These are phyloP conservation scores for Ophiocordyceps camponoti-rufipedis DNA, from an alignment of 2,329 filamentous ascomycete species.

Conservation along the genomic window DNA sequence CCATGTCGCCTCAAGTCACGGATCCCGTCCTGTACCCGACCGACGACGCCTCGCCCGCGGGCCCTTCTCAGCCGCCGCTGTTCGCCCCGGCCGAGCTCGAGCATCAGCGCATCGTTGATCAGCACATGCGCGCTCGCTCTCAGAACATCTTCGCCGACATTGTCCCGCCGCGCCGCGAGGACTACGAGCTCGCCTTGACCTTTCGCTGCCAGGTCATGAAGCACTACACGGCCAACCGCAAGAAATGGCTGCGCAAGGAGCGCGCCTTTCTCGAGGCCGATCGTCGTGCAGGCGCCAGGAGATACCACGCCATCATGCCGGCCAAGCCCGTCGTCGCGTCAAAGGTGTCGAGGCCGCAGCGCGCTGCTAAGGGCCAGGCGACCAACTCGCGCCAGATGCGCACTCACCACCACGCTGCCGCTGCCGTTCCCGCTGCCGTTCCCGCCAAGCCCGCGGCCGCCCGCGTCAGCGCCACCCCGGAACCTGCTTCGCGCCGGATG, in stretches of 20 bases:
- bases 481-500: constrained; percentile 26
- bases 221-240: constrained; percentile 23
- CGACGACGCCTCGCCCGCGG: constrained; percentile 20
- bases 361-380: constrained; percentile 13
- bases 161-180: constrained; percentile 28
- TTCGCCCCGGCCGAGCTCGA: constrained; percentile 25
- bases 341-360: constrained; percentile 11
- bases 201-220: constrained; percentile 35
- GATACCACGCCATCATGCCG: constrained; percentile 22
- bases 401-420: constrained; percentile 1
- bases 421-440: not conserved
- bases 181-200: constrained; percentile 33
- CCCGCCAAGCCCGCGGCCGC: constrained; percentile 8
- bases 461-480: constrained; percentile 27
- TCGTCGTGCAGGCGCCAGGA: constrained; percentile 21
- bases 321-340: constrained; percentile 16
- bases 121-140: constrained; percentile 28
- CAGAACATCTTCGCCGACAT: constrained; percentile 21
- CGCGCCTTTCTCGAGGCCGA: constrained; percentile 29
- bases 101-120: constrained; percentile 27
- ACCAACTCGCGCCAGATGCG: constrained; percentile 17
- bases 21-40: constrained; percentile 41
- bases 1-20: constrained; percentile 13
- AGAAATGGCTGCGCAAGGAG: constrained; percentile 30
- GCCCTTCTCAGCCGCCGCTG: constrained; percentile 27